Conservation (phyloP, 2,329 filamentous ascomycete species). For the Hymenotorrendiella dingleyae region DNA sequence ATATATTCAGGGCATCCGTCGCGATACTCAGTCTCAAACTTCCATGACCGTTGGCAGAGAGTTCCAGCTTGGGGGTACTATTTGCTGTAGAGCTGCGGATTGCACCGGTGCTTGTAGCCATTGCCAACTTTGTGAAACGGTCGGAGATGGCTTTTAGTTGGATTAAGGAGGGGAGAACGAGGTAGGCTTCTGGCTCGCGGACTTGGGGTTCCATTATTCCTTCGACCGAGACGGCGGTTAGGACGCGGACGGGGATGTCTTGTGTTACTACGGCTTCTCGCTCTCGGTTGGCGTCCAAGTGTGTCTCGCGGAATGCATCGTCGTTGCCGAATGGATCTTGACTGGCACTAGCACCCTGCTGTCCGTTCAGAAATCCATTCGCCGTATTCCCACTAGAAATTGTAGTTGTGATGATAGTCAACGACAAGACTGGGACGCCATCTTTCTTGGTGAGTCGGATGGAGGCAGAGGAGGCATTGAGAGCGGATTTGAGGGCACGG, state of each 20-base stretch:
- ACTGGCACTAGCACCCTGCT: slow-evolving; percentile 28
- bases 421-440: slow-evolving; percentile 74
- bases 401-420: slow-evolving; percentile 81
- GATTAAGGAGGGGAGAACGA: slow-evolving; percentile 77
- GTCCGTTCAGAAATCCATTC: slow-evolving; percentile 23
- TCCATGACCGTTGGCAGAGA: slow-evolving; percentile 93
- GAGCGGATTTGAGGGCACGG: slow-evolving; percentile 83
- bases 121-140: slow-evolving; percentile 83
- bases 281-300: slow-evolving; percentile 56
- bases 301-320: slow-evolving; percentile 41
- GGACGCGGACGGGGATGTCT: slow-evolving; percentile 89
- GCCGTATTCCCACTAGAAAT: slow-evolving; percentile 42
- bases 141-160: slow-evolving; percentile 94
- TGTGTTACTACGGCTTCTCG: slow-evolving; percentile 91
- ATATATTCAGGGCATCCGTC: slow-evolving; percentile 80
- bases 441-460: slow-evolving; percentile 92
- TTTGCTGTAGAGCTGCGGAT: slow-evolving; percentile 17
- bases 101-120: slow-evolving; percentile 34
- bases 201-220: slow-evolving; percentile 89
- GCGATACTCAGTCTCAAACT: slow-evolving; percentile 71
- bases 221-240: slow-evolving; percentile 78
- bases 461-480: slow-evolving; percentile 73
- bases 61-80: slow-evolving; percentile 64
- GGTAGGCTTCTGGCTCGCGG: slow-evolving; percentile 88
- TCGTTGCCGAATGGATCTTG: slow-evolving; percentile 42